Base-by-base conservation (phyloP, 768 basidiomycete species). In the Pleurotus tuoliensis region DNA sequence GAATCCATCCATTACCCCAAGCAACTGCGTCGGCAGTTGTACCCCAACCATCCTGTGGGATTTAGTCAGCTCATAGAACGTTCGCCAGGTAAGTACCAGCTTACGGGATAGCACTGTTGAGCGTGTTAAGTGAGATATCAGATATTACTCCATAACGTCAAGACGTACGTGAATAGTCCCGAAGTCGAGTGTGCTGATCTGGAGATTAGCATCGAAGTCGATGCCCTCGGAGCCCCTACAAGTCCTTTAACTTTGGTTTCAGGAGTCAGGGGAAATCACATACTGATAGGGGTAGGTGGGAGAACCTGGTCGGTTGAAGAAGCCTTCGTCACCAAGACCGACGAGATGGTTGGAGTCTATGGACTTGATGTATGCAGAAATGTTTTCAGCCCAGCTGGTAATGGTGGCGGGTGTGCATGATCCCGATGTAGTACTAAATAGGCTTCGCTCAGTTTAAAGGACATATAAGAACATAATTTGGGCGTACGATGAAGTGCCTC, bases 1-100 rank as follows among this genome's bases (percentile, higher is more conserved):
- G 67, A 62, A 88, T 86, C 85, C 86, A 88, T 49, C 81, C 75
- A 6, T 67, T 67, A 37, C 84, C 83, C 79, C 80, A 86, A 4
- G 64, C 69, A 20, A 67, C 69, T n/a, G 76, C 71, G 64, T 78
- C 71, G 22, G 69, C 64, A 18, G 65, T 63, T 66, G 83, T 76
- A 11, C 79, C 77, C 83, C 84, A 83, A 47, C 61, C 59, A 38
- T 69, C 71, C 76, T 77, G 65, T 63, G 65, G 7, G 59, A 56
- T n/a, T 15, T 25, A 38, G 50, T 5, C 58, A 8, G 20, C 30
- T 9, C 30, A 34, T 34, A 34, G 0, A 34, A 30, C 20, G 13
- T 3, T 20, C 48, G 18, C 34, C n/a, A 5, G 22, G 46, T 11
- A 27, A 39, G 16, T 22, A 16, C 27, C 7, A 34, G 41, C 22